phyloP scores from a whole-genome alignment of 1,284 basidiomycete genomes.

The Sanghuangporus weigelae region DNA sequence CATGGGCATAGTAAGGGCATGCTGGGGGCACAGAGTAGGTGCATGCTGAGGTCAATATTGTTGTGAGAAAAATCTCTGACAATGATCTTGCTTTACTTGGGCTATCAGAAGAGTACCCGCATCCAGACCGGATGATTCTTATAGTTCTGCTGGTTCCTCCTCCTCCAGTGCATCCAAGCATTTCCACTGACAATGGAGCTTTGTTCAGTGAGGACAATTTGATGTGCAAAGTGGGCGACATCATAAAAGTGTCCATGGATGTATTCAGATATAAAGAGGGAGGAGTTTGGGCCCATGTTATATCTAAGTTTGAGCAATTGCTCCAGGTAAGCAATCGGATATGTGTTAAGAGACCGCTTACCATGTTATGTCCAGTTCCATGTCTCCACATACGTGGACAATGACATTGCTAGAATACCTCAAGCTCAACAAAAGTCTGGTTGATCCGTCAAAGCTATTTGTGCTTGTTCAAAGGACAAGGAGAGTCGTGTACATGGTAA shows the following conservation, averaged over 20 bases:
- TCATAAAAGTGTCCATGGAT: conserved; percentile 93
- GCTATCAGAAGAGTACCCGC: conserved; percentile 91
- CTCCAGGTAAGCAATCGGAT: conserved; percentile 59
- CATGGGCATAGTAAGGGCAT: too few species aligned
- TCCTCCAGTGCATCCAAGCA: conserved; percentile 96
- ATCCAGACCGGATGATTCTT: conserved; percentile 99
- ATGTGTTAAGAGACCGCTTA: conserved; percentile 6
- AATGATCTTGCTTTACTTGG: conserved; percentile 88
- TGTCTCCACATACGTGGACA: too few species aligned
- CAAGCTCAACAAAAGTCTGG: too few species aligned
- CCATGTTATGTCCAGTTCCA: too few species aligned
- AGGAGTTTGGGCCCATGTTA: conserved; percentile 95
- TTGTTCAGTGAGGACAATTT: conserved; percentile 98
- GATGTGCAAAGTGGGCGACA: conserved; percentile 97
- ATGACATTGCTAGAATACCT: too few species aligned
- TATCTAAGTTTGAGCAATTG: conserved; percentile 94
- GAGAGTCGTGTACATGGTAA: conserved; percentile 98
- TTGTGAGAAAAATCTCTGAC: conserved; percentile 90
- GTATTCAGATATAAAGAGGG: conserved; percentile 87
- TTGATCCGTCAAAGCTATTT: conserved; percentile 96
- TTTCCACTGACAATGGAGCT: conserved; percentile 92
- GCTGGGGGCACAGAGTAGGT: too few species aligned
- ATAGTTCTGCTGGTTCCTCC: conserved; percentile 98
- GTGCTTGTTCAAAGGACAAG: conserved; percentile 97
- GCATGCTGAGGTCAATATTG: conserved; percentile 87